Evolutionary conservation across 805 yeast species (phyloP).

Genomic region (Ogataea degrootiae): DNA sequence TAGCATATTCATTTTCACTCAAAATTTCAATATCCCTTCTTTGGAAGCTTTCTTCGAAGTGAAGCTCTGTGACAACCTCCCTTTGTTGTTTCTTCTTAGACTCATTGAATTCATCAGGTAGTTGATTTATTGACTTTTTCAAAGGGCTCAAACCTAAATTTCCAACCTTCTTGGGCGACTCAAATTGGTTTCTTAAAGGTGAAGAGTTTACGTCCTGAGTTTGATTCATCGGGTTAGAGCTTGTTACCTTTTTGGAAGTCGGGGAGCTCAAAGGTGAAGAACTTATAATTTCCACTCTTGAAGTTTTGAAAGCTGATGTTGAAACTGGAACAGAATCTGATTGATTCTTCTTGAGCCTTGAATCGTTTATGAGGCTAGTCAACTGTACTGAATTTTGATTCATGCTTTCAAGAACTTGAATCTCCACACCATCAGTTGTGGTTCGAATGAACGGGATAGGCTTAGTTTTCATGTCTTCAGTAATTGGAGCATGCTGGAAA

Average conservation of each 20-base stretch:
- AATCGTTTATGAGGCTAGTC: slow-evolving; percentile 3
- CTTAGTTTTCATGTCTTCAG: background rate
- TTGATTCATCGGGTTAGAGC: background rate
- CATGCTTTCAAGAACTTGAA: slow-evolving; percentile 20
- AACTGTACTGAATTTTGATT: slow-evolving; percentile 9
- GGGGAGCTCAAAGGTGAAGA: slow-evolving; percentile 17
- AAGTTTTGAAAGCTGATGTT: background rate
- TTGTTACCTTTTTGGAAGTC: background rate
- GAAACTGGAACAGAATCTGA: background rate
- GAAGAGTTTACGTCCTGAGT: slow-evolving; percentile 5
- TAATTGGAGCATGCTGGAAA: slow-evolving; percentile 2
- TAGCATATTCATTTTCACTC: too few species aligned
- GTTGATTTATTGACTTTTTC: slow-evolving; percentile 10
- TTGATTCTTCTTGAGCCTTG: background rate
- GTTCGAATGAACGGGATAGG: background rate
- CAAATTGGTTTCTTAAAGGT: slow-evolving; percentile 1
- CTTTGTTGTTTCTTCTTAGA: background rate
- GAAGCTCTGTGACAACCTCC: background rate
- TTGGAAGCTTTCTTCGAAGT: background rate
- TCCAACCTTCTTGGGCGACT: background rate
- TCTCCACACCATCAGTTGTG: slow-evolving; percentile 5
- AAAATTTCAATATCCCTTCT: background rate
- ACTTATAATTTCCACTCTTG: slow-evolving; percentile 10
- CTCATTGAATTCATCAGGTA: slow-evolving; percentile 7
- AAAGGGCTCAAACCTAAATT: slow-evolving; percentile 1